Percentiles rank a stretch among this genome's conserved stretches.
Conservation (phyloP, 2,329 filamentous ascomycete species). For the Aspergillus hortae region DNA sequence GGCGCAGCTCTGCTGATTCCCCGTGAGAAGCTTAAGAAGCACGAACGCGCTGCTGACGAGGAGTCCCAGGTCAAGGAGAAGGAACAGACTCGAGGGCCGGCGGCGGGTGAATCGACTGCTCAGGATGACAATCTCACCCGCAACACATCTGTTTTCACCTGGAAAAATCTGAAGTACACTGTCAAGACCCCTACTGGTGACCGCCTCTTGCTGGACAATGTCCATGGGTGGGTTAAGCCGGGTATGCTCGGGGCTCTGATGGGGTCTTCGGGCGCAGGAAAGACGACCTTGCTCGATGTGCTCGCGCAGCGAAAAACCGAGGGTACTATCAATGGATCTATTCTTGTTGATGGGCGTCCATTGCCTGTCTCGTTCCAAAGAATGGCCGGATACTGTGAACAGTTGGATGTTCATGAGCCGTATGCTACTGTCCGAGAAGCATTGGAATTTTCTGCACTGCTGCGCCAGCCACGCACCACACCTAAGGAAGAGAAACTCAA, state of each 20-base stretch:
- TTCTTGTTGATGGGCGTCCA: slow-evolving; percentile 61
- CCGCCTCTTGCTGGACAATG: slow-evolving; percentile 59
- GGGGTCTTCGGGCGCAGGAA: slow-evolving; percentile 74
- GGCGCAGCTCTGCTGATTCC: slow-evolving; percentile 58
- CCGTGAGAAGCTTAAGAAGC: slow-evolving; percentile 51
- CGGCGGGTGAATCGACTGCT: slow-evolving; percentile 10
- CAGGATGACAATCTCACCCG: slow-evolving; percentile 46
- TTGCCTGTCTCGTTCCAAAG: slow-evolving; percentile 60
- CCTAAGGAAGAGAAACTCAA: slow-evolving; percentile 56
- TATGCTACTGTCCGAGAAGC: slow-evolving; percentile 63
- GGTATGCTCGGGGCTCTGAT: slow-evolving; percentile 72
- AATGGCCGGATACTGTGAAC: slow-evolving; percentile 64
- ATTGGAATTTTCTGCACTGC: slow-evolving; percentile 62
- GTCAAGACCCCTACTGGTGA: slow-evolving; percentile 56
- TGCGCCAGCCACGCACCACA: slow-evolving; percentile 52
- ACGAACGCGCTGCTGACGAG: slow-evolving; percentile 41
- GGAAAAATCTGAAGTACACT: slow-evolving; percentile 68
- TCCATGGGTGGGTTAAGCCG: slow-evolving; percentile 72
- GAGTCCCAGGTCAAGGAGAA: slow-evolving; percentile 36
- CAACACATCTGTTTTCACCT: slow-evolving; percentile 67
- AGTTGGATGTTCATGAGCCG: slow-evolving; percentile 64
- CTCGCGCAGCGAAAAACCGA: slow-evolving; percentile 64
- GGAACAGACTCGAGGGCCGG: slow-evolving; percentile 11
- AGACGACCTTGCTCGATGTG: slow-evolving; percentile 69
- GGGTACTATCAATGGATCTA: slow-evolving; percentile 58